Conservation (phyloP, 2,329 filamentous ascomycete species). For the Cordyceps militaris region DNA sequence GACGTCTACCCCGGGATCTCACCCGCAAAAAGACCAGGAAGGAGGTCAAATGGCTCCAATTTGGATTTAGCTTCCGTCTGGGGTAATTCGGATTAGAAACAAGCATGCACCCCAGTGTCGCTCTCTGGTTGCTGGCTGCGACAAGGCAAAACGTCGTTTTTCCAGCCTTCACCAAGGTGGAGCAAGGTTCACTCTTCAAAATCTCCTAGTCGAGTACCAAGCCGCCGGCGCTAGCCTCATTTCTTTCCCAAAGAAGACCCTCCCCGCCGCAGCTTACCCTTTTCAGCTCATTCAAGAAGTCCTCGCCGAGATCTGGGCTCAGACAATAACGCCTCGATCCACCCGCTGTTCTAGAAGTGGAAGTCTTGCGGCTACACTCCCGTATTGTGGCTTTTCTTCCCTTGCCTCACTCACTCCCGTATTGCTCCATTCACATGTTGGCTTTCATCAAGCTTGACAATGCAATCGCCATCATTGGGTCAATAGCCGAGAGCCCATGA, state of each 20-base stretch:
- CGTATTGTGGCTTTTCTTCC: neutral
- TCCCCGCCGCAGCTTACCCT: neutral
- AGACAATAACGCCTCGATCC: slow-evolving; percentile 1
- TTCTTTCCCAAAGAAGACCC: neutral
- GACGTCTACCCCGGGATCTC: slow-evolving; percentile 12
- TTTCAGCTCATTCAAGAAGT: neutral
- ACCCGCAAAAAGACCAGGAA: slow-evolving; percentile 1
- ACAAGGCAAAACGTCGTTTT: neutral
- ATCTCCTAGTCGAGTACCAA: neutral
- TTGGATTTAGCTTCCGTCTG: slow-evolving; percentile 13
- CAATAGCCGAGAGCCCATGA: slow-evolving; percentile 7
- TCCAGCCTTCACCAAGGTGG: neutral
- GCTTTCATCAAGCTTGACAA: neutral
- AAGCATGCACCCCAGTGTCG: neutral
- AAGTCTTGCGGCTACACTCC: slow-evolving; percentile 3
- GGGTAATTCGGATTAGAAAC: slow-evolving; percentile 7
- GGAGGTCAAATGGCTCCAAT: neutral
- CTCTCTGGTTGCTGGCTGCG: neutral
- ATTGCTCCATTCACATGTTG: neutral
- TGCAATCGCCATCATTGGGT: neutral
- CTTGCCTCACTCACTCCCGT: neutral
- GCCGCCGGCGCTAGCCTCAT: neutral
- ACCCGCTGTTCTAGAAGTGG: neutral
- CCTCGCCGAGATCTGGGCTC: slow-evolving; percentile 7
- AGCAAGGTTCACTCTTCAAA: neutral